Conservation (phyloP, 352 stramenopile species). For the Pythium scleroteichum region DNA sequence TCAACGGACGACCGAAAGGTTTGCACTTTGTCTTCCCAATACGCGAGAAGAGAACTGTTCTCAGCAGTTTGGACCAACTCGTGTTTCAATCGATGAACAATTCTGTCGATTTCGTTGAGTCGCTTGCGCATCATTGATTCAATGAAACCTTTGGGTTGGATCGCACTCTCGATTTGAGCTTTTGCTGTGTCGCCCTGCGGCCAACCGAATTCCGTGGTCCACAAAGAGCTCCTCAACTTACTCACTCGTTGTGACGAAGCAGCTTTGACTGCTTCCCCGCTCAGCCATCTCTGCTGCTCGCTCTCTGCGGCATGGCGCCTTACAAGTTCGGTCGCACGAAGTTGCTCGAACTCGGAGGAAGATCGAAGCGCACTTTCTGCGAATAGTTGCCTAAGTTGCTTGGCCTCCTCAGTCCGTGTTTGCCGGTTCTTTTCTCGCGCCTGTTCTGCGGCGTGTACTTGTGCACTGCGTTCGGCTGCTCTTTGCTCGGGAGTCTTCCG, state of each 20-base stretch:
- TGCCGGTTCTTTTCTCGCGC: background rate
- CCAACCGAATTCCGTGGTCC: background rate
- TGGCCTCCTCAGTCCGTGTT: slow-evolving; percentile 7
- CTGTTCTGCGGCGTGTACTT: background rate
- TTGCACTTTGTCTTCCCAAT: slow-evolving; percentile 9
- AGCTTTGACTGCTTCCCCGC: background rate
- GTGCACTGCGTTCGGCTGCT: background rate
- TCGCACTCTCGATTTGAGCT: background rate
- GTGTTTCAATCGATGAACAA: slow-evolving; percentile 3
- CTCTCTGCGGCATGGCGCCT: background rate
- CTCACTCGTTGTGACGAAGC: background rate
- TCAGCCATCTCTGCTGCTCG: background rate
- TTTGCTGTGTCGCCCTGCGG: background rate
- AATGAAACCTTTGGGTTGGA: slow-evolving; percentile 8
- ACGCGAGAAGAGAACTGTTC: background rate
- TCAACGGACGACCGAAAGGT: slow-evolving; percentile 5
- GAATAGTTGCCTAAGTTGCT: background rate
- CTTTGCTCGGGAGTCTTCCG: slow-evolving; percentile 2
- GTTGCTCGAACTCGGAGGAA: background rate
- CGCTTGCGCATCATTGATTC: slow-evolving; percentile 20
- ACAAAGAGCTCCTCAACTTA: background rate
- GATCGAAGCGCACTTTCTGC: background rate
- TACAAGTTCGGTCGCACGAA: background rate
- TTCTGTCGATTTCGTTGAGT: background rate
- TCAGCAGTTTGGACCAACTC: background rate